Evolutionary conservation across 768 basidiomycete species (phyloP).

Genomic region (Lentinula sp.): DNA sequence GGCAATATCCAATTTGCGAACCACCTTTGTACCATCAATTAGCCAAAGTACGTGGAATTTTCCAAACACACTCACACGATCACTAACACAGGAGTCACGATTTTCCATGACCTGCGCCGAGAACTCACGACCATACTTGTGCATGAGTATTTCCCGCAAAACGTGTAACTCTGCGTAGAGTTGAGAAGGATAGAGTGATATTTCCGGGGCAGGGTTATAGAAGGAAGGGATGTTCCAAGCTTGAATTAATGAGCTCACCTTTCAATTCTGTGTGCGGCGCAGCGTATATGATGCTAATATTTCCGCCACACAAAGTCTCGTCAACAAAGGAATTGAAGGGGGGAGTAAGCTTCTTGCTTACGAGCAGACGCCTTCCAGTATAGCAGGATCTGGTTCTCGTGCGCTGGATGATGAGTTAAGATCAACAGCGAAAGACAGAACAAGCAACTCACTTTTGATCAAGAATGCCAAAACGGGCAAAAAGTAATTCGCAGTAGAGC

Average conservation of each 20-base stretch:
- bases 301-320: not conserved
- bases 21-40: constrained; percentile 40
- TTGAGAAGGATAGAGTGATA: not conserved
- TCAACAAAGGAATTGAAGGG: not conserved
- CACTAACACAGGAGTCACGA: constrained; percentile 70
- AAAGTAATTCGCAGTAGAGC: constrained; percentile 89
- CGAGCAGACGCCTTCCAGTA: constrained; percentile 75
- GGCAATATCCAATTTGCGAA: constrained; percentile 61
- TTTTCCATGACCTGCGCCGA: constrained; percentile 85
- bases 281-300: constrained; percentile 71
- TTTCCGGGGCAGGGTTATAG: not conserved
- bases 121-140: constrained; percentile 93
- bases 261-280: constrained; percentile 90
- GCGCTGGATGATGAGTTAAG: constrained; percentile 14
- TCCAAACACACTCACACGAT: constrained; percentile 51
- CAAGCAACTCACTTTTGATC: constrained; percentile 68
- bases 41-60: not conserved
- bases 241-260: constrained; percentile 34
- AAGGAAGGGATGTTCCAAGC: not conserved
- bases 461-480: constrained; percentile 87
- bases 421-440: not conserved
- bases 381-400: constrained; percentile 82
- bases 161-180: constrained; percentile 68
- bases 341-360: constrained; percentile 9
- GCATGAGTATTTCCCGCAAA: constrained; percentile 89